Base-by-base conservation (phyloP, 257 asterid genomes). In the Cruciata laevipes region DNA sequence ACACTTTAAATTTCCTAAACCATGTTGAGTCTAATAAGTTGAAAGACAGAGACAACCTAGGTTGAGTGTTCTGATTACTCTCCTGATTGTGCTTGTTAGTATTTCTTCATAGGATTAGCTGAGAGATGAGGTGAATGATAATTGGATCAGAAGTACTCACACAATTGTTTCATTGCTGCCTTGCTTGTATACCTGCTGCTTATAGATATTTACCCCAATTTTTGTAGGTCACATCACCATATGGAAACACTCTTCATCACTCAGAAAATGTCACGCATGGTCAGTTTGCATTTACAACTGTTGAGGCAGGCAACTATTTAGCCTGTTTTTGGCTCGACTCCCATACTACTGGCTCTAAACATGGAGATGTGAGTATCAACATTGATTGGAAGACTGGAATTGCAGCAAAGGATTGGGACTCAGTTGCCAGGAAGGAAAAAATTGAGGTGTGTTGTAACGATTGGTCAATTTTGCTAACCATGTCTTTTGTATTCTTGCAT, bases 351-450 rank as follows among this genome's bases (percentile, higher is more conserved):
- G 55, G 55, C 4, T 47, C 55, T 16, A 63, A 70, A 65, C 62
- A 47, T 17, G 91, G 87, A 69, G 88, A 79, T 66, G 71, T 83
- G 71, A 91, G 85, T 69, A 78, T 91, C 59, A 87, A 83, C 83
- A 80, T 91, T 59, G 98, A 87, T 55, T 89, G 98, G 96, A 91
- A 85, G 76, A 89, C 85, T 3, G 96, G 98, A 69, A 81, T 91
- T 74, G 96, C 96, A 47, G 96, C 95, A 21, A 87, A 87, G 77
- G 97, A 91, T 72, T 89, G 98, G 96, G 94, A 91, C 2, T 84
- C 96, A 23, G 95, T 91, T 77, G 98, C 95, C 33, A 85, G 83
- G 71, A 91, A 91, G 81, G 96, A 91, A 83, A 87, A 85, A 72
- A 77, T 91, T 42, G 96, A 89, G 95, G 96, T 88, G 75, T 66